Base-by-base conservation (phyloP, 192 early-diverging fungal species). In the Nowakowskiella sp. region DNA sequence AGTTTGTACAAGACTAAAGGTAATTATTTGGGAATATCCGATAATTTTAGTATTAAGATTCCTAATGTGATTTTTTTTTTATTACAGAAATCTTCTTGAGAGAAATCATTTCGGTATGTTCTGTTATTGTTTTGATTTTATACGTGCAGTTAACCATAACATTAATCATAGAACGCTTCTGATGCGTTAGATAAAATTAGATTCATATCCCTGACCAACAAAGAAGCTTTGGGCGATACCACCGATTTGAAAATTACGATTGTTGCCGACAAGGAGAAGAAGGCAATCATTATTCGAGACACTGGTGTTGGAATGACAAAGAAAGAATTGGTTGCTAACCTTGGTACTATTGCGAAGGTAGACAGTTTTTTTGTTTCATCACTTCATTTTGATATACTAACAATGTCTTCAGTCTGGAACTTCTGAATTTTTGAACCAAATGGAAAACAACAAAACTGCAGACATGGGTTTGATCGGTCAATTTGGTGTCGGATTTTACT, bases 401-500 rank as follows among this genome's bases (percentile, higher is more conserved):
- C 27, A 8, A 53, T 13, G 13, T 39, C 13, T 19, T 39, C 36
- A 67, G 67, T 96, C 92, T 2, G 96, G 96, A 5, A 97, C 96
- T 1, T 80, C 83, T 27, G 91, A 91, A 48, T 93, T 99, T 94
- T 53, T 94, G 94, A 58, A 97, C 96, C 80, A 95, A 95, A 99
- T 99, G 94, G 94, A 99, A 80, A 91, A 88, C 53, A 82, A 97
- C 48, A 81, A 86, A 62, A 78, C 85, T 70, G 94, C 91, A 58
- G 92, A 94, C 77, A 96, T 94, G 53, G 94, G 92, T 73, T 95
- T 99, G 91, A 97, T 99, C 74, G 96, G 94, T 70, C 94, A 97
- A 74, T 99, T 99, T 70, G 96, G 96, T 91, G 96, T 99, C 51
- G 96, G 96, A 82, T 97, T 99, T 92, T 99, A 97, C 88, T 95